Evolutionary conservation across 805 yeast genomes (phyloP).

Genomic region (Komagataella phaffii): DNA sequence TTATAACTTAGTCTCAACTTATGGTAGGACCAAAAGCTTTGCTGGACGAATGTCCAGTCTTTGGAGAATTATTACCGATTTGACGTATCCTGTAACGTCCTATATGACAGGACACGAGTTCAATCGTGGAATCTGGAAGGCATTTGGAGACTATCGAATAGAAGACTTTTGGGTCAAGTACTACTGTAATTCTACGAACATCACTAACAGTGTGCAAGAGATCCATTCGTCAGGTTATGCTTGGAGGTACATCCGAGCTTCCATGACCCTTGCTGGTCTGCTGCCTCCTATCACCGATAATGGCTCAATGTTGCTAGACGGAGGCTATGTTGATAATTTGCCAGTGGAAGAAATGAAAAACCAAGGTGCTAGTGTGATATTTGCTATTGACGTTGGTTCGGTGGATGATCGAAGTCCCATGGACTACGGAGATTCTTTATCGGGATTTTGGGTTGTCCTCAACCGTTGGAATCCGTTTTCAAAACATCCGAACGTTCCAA

Average conservation of each 20-base stretch:
- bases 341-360: conserved; percentile 89
- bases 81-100: conserved; percentile 88
- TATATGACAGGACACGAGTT: conserved; percentile 96
- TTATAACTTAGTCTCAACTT: conserved; percentile 80
- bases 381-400: conserved; percentile 95
- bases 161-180: conserved; percentile 93
- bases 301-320: conserved; percentile 90
- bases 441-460: conserved; percentile 83
- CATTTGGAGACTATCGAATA: conserved; percentile 81
- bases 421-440: conserved; percentile 84
- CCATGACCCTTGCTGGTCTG: conserved; percentile 92
- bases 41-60: conserved; percentile 68
- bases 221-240: conserved; percentile 86
- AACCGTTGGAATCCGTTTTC: conserved; percentile 89
- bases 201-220: conserved; percentile 92
- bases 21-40: conserved; percentile 81
- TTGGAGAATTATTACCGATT: conserved; percentile 76
- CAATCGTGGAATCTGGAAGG: conserved; percentile 95
- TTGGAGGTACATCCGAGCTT: conserved; percentile 91
- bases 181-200: conserved; percentile 86
- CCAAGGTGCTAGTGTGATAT: conserved; percentile 72
- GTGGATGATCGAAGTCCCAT: conserved; percentile 84
- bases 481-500: conserved; percentile 76
- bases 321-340: conserved; percentile 89
- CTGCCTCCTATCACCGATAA: conserved; percentile 80